Base-by-base conservation (phyloP, 768 basidiomycete species). In the Pleurotus salmoneostramineus region DNA sequence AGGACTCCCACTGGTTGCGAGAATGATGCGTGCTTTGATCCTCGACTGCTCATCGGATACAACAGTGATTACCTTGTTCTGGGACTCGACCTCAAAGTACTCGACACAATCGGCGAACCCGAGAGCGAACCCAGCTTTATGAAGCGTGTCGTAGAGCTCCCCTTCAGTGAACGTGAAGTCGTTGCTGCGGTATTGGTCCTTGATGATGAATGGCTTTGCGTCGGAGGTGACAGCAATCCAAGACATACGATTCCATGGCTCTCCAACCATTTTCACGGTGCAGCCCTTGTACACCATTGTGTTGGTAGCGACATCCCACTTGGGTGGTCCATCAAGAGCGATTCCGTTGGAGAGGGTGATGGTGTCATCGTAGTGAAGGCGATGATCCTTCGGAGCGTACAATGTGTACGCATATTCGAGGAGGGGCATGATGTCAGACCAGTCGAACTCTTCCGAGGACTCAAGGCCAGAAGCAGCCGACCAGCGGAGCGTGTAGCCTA, bases 61-160 rank as follows among this genome's bases (percentile, higher is more conserved):
- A 2, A 51, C 50, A 14, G 50, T 7, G 21, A 51, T 55, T 14
- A 56, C 54, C 32, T 35, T 36, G 7, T 34, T 47, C 34, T 56
- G 43, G 15, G 31, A 49, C 44, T 60, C 27, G 44, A 56, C 54
- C 35, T 56, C 33, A 44, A 60, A 36, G 34, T 45, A 56, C 10
- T 45, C 11, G 8, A 6, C 6, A 15, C 12, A 6, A 7, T 14
- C 12, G 2, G 52, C 58, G 11, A 44, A 57, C 48, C 56, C 56
- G 33, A 32, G 43, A 31, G 43, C 56, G 11, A 17, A 6, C 6
- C 56, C 56, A 44, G 48, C 34, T 21, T 21, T 12, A 21, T 56
- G 58, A 14, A 60, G 33, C 12, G 35, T 21, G 31, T 60, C 36
- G 31, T 46, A 60, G 27, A 60, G 43, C 2, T 42, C 45, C 37